A percentile compares a stretch with the other conserved stretches of the same genome.
Evolutionary conservation across 176 grass and related monocot genomes (phyloP).

Genomic region (Musa acuminata): DNA sequence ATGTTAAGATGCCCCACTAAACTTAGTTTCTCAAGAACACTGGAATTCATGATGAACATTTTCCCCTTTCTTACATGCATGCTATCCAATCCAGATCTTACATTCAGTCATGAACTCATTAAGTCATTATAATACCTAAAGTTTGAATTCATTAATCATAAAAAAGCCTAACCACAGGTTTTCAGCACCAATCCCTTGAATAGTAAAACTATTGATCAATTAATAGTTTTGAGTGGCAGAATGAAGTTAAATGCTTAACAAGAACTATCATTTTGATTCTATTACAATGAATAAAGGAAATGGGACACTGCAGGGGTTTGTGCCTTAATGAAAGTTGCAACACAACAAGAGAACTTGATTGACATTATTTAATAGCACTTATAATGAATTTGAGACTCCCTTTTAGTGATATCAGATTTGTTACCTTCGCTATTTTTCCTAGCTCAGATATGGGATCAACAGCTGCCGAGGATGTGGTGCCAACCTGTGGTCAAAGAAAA

Average conservation of each 20-base stretch:
- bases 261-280: not conserved
- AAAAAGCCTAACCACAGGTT: no score
- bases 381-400: not conserved
- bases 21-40: no score
- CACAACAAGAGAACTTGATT: not conserved
- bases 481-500: slow-evolving; percentile 35
- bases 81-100: no score
- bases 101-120: no score
- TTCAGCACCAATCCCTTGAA: no score
- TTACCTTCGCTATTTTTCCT: slow-evolving; percentile 56
- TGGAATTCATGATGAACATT: no score
- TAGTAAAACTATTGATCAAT: no score
- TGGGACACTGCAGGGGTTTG: not conserved
- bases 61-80: no score
- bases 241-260: not conserved
- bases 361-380: not conserved
- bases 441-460: slow-evolving; percentile 51
- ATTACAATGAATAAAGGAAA: not conserved
- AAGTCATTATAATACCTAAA: no score
- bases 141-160: no score
- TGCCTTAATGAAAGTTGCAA: not conserved
- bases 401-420: not conserved
- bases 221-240: no score
- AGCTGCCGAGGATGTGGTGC: slow-evolving; percentile 65
- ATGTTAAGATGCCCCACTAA: no score